Evolutionary conservation across 2,329 filamentous ascomycete genomes (phyloP), one percentile per base, ranked within the genome.

Genomic region (Helminthosporium solani): DNA sequence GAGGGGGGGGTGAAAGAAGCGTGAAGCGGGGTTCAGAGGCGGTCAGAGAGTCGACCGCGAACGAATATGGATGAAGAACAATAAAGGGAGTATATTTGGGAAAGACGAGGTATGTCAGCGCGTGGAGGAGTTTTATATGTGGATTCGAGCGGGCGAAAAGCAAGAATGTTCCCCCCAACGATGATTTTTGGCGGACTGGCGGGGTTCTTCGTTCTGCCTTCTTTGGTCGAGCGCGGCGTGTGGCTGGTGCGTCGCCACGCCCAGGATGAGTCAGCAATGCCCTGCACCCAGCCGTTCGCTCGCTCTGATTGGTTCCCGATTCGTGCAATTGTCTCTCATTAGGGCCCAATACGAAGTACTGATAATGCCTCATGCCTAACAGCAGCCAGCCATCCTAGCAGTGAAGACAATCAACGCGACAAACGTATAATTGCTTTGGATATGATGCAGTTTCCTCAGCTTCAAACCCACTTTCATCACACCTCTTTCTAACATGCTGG

Each of bases 281-380:
- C n/a, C n/a, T n/a, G n/a, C n/a, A n/a, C n/a, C n/a, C n/a, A n/a
- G n/a, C n/a, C n/a, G n/a, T n/a, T n/a, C n/a, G n/a, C n/a, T n/a
- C n/a, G n/a, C n/a, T n/a, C n/a, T n/a, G n/a, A n/a, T n/a, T n/a
- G n/a, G n/a, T n/a, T n/a, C n/a, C n/a, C n/a, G n/a, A n/a, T n/a
- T n/a, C n/a, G n/a, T n/a, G n/a, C n/a, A n/a, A n/a, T n/a, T n/a
- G n/a, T n/a, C n/a, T n/a, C n/a, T n/a, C n/a, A n/a, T n/a, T n/a
- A n/a, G n/a, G n/a, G n/a, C n/a, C n/a, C n/a, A n/a, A n/a, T n/a
- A n/a, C n/a, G n/a, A n/a, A n/a, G n/a, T n/a, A n/a, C n/a, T n/a
- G n/a, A n/a, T n/a, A n/a, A n/a, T n/a, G n/a, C n/a, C n/a, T n/a
- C 47, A 55, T 53, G 56, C 56, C 56, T 60, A 48, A 52, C 50